A percentile compares a stretch with the other conserved stretches of the same genome.
phyloP scores from a whole-genome alignment of 495 filamentous ascomycete genomes.

The Diplogelasinospora grovesii region DNA sequence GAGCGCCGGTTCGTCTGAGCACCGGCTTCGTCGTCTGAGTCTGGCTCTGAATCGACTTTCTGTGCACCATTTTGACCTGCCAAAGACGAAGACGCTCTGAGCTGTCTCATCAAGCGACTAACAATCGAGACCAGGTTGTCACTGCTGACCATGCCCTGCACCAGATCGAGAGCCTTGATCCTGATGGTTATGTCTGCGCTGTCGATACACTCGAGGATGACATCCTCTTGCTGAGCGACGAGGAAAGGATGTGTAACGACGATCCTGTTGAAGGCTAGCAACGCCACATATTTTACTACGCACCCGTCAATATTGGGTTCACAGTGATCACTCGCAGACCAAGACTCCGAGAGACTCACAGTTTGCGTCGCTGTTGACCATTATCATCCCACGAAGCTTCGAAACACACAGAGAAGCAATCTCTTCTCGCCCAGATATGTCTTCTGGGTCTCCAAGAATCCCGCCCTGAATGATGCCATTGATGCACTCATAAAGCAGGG shows the following conservation, averaged over 20 bases:
- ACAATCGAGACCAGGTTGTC: slow-evolving; percentile 81
- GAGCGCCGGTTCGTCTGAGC: slow-evolving; percentile 31
- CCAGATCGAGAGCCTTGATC: slow-evolving; percentile 83
- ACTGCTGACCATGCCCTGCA: slow-evolving; percentile 80
- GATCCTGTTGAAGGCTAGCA: slow-evolving; percentile 90
- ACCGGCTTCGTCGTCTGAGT: slow-evolving; percentile 54
- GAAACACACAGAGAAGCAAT: slow-evolving; percentile 88
- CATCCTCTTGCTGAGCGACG: slow-evolving; percentile 85
- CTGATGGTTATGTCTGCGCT: slow-evolving; percentile 95
- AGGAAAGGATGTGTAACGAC: slow-evolving; percentile 81
- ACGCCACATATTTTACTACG: slow-evolving; percentile 90
- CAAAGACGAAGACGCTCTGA: slow-evolving; percentile 47
- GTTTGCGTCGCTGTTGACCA: slow-evolving; percentile 88
- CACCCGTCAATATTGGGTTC: not conserved
- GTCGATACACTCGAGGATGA: slow-evolving; percentile 92
- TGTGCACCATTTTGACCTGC: slow-evolving; percentile 22
- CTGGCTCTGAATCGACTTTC: slow-evolving; percentile 40
- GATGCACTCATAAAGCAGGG: slow-evolving; percentile 93
- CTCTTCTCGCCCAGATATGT: slow-evolving; percentile 75
- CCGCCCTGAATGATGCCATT: slow-evolving; percentile 97
- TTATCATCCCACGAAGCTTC: slow-evolving; percentile 89
- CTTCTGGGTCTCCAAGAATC: slow-evolving; percentile 73
- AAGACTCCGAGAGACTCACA: slow-evolving; percentile 44
- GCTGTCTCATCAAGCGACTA: slow-evolving; percentile 76
- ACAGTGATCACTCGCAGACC: too few species aligned